Base-by-base conservation (phyloP, 306 rosid species). In the Benincasa hispida region DNA sequence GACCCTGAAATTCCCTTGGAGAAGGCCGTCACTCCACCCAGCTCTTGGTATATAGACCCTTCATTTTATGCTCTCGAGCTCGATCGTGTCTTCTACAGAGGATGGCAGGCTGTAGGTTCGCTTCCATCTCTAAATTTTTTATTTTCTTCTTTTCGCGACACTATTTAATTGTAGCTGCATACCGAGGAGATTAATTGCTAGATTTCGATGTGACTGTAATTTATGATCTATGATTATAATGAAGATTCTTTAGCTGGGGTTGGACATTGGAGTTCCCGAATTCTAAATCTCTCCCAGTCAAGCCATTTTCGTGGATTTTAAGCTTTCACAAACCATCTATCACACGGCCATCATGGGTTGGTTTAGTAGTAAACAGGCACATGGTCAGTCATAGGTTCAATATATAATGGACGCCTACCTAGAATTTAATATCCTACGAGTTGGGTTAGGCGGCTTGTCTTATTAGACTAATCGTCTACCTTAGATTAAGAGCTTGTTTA, bases 101-200 rank as follows among this genome's bases (percentile, higher is more conserved):
- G 93, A 77, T 93, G 98, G 98, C 92, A 87, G 81, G 91, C 82
- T 62, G 92, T 90, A 61, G 98, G 98, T 93, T 69, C 83, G 92
- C 79, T 78, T 77, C 41, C 32, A 15, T 5, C 42, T 47, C 21
- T 10, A 41, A 24, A 6, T 51, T 67, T 30, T 9, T 45, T 74
- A 5, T 48, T 19, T 51, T 10, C 8, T 13, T 58, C n/a, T 5
- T 28, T 50, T 61, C 42, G 4, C 4, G 14, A 37, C 13, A 7
- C 10, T 62, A 10, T 58, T 58, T 58, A 12, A 58, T 5, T 13
- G 65, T 25, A 25, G 28, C 18, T 58, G 35, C 19, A 58, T 24
- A 25, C 3, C 9, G 35, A 25, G 34, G 30, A 24, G 65, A 58
- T 25, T 4, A 58, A 58, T 58, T 58, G 8, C 28, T 24, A 58